A percentile compares a stretch with the other conserved stretches of the same genome.
Evolutionary conservation across 352 stramenopile species (phyloP).

Genomic region (Blastocystis sp.): DNA sequence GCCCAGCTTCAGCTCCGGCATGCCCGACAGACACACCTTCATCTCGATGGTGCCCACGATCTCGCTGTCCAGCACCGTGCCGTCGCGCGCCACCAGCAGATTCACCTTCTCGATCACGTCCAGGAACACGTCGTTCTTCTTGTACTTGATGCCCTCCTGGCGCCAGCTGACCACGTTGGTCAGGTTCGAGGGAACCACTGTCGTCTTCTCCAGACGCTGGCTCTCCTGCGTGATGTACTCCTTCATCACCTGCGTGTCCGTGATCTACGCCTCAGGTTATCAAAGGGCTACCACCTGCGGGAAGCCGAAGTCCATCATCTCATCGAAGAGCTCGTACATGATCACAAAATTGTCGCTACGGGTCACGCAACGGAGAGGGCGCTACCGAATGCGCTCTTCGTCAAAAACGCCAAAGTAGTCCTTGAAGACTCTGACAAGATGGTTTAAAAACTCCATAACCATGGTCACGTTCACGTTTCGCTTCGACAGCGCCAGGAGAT

Average conservation of each 20-base stretch:
- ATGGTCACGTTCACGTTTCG: conserved; percentile 96
- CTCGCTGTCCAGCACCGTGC: conserved; percentile 94
- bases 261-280: conserved; percentile 70
- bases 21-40: conserved; percentile 93
- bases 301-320: conserved; percentile 99
- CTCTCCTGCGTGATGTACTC: conserved; percentile 95
- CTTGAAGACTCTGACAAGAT: conserved; percentile 88
- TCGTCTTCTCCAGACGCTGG: conserved; percentile 85
- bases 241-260: conserved; percentile 82
- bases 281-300: conserved; percentile 80
- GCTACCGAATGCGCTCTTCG: conserved; percentile 91
- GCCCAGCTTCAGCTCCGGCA: conserved; percentile 98
- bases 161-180: conserved; percentile 96
- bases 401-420: conserved; percentile 98
- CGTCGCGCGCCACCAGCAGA: conserved; percentile 76
- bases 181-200: conserved; percentile 60
- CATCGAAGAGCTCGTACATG: conserved; percentile 98
- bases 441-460: conserved; percentile 88
- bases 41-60: conserved; percentile 93
- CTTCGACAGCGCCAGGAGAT: conserved; percentile 95
- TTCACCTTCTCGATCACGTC: conserved; percentile 98
- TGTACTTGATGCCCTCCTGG: conserved; percentile 97
- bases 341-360: conserved; percentile 96
- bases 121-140: conserved; percentile 99
- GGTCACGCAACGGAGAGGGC: not conserved